phyloP scores from a whole-genome alignment of 352 stramenopile genomes.

The Globisporangium parvum region DNA sequence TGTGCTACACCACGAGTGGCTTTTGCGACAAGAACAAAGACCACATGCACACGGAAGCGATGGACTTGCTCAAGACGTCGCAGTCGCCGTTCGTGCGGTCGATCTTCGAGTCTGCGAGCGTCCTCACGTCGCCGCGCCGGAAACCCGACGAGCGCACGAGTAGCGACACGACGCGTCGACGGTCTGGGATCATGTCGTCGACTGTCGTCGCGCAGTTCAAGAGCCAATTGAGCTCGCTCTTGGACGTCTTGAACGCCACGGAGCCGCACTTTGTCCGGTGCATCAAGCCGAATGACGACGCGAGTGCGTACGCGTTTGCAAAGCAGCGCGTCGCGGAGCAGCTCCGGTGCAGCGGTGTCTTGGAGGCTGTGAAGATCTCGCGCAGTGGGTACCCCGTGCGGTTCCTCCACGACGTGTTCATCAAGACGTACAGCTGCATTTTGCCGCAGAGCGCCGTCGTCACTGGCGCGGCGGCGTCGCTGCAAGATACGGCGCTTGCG shows the following conservation, averaged over 20 bases:
- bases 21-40: conserved; percentile 91
- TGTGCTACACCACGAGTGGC: conserved; percentile 73
- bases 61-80: conserved; percentile 68
- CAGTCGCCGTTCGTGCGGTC: conserved; percentile 55
- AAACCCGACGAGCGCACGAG: conserved; percentile 18
- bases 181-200: conserved; percentile 77
- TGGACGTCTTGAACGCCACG: conserved; percentile 93
- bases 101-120: conserved; percentile 52
- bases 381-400: conserved; percentile 92
- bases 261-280: conserved; percentile 91
- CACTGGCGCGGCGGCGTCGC: conserved; percentile 22
- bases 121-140: conserved; percentile 12
- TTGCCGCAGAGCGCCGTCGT: conserved; percentile 32
- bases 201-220: conserved; percentile 92
- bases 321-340: conserved; percentile 71
- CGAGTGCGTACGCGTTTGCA: conserved; percentile 55
- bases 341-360: conserved; percentile 79
- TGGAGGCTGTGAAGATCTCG: conserved; percentile 88
- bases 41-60: conserved; percentile 75
- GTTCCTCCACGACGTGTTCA: conserved; percentile 90
- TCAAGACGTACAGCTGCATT: conserved; percentile 78
- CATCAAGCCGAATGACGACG: conserved; percentile 85
- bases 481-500: conserved; percentile 41
- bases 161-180: conserved; percentile 30
- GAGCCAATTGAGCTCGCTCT: conserved; percentile 87